Evolutionary conservation across 1,284 basidiomycete genomes (phyloP).

Genomic region (Cryptococcus sp.): DNA sequence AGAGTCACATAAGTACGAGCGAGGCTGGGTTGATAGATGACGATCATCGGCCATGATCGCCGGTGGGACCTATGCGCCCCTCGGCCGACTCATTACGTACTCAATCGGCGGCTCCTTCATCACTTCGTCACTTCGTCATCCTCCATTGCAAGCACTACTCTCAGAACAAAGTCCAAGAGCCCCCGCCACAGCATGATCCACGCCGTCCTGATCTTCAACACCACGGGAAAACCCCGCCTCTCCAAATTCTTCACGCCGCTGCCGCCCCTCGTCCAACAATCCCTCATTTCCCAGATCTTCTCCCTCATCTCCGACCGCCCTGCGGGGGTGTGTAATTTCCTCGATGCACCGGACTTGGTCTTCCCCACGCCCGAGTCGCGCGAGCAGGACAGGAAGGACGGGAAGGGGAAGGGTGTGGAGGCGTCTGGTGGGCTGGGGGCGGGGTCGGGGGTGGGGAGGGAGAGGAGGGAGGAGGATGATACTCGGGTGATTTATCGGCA

Average conservation of each 20-base stretch:
- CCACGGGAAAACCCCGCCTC: slow-evolving; percentile 73
- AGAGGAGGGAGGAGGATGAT: slow-evolving; percentile 45
- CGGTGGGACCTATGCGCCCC: too few relatives aligned
- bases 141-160: too few relatives aligned
- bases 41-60: too few relatives aligned
- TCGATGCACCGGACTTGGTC: slow-evolving; percentile 79
- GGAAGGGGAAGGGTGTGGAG: slow-evolving; percentile 26
- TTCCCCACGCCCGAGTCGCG: slow-evolving; percentile 38
- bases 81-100: too few relatives aligned
- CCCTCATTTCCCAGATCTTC: slow-evolving; percentile 76
- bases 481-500: slow-evolving; percentile 55
- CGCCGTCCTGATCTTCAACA: slow-evolving; percentile 69
- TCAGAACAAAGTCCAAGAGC: not conserved
- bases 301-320: slow-evolving; percentile 74
- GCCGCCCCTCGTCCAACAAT: slow-evolving; percentile 64
- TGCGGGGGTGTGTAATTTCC: slow-evolving; percentile 79
- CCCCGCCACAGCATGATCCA: slow-evolving; percentile 68
- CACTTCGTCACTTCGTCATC: too few relatives aligned
- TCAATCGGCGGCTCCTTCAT: too few relatives aligned
- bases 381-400: not conserved
- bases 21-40: too few relatives aligned
- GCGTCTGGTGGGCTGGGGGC: slow-evolving; percentile 3
- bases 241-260: slow-evolving; percentile 94
- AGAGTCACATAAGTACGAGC: too few relatives aligned
- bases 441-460: slow-evolving; percentile 10